Evolutionary conservation across 164 flowering plant species (phyloP).

Genomic region (Stephania japonica): DNA sequence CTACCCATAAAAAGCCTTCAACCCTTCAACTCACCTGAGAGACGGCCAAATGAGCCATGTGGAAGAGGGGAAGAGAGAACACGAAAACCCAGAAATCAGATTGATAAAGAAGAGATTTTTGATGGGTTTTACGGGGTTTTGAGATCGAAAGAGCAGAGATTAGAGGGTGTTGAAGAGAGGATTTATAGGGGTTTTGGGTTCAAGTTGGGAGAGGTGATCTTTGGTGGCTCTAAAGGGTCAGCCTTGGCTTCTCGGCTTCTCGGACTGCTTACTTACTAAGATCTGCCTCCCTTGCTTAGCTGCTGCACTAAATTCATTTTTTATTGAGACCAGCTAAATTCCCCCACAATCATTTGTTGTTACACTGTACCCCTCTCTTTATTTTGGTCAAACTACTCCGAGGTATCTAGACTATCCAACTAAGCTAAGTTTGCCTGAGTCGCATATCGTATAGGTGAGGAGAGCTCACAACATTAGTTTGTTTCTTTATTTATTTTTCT

Average conservation of each 20-base stretch:
- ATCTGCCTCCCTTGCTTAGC: neutral
- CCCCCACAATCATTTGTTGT: too few relatives aligned
- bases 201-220: neutral
- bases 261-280: neutral
- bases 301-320: neutral
- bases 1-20: too few relatives aligned
- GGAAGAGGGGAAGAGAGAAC: conserved; percentile 1
- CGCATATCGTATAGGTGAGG: too few relatives aligned
- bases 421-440: too few relatives aligned
- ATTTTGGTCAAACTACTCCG: too few relatives aligned
- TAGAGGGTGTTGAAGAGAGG: neutral
- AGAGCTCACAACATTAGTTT: too few relatives aligned
- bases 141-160: neutral
- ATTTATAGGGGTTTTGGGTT: conserved; percentile 1
- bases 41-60: conserved; percentile 41
- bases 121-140: too few relatives aligned
- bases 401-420: too few relatives aligned
- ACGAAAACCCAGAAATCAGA: neutral
- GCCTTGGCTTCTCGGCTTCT: neutral
- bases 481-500: too few relatives aligned
- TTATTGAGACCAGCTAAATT: too few relatives aligned
- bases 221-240: neutral
- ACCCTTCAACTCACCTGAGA: conserved; percentile 29
- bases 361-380: too few relatives aligned
- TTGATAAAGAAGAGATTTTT: neutral